Conservation (phyloP, 2,329 filamentous ascomycete genomes). For the Trichothecium roseum region DNA sequence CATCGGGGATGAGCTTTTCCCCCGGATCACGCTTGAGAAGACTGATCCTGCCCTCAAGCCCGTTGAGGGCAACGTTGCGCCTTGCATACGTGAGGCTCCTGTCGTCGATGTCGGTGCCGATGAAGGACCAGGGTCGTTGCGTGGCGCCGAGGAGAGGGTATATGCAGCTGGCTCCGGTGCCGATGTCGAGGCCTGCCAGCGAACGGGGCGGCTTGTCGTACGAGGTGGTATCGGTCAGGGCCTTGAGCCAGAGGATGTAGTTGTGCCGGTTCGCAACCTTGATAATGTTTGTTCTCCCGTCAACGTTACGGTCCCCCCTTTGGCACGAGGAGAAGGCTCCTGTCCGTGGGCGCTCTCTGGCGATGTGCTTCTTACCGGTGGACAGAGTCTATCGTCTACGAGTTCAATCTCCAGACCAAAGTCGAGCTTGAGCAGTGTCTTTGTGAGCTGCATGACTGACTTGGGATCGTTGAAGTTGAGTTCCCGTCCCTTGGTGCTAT, state of each 20-base stretch:
- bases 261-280: slow-evolving; percentile 62
- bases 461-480: slow-evolving; percentile 74
- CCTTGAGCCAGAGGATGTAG: slow-evolving; percentile 84
- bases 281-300: too few species aligned
- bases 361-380: slow-evolving; percentile 49
- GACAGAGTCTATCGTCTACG: slow-evolving; percentile 72
- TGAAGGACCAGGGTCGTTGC: slow-evolving; percentile 63
- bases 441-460: slow-evolving; percentile 72
- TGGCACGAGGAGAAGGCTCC: too few species aligned
- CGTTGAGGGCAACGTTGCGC: slow-evolving; percentile 58
- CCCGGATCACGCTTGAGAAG: slow-evolving; percentile 43
- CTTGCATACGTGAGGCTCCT: slow-evolving; percentile 56
- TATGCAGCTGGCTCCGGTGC: slow-evolving; percentile 83
- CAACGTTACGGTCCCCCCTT: too few species aligned
- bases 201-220: slow-evolving; percentile 37
- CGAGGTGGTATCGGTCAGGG: slow-evolving; percentile 62
- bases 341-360: neutral
- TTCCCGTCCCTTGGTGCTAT: slow-evolving; percentile 34
- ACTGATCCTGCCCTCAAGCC: slow-evolving; percentile 51
- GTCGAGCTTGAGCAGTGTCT: slow-evolving; percentile 63
- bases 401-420: slow-evolving; percentile 64
- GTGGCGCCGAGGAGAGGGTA: slow-evolving; percentile 75
- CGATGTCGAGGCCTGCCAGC: slow-evolving; percentile 69
- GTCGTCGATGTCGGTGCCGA: slow-evolving; percentile 70
- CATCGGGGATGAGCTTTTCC: slow-evolving; percentile 49